Evolutionary conservation across 352 stramenopile genomes (phyloP), one percentile per base, ranked within the genome.

Genomic region (Phytophthora hybrid): DNA sequence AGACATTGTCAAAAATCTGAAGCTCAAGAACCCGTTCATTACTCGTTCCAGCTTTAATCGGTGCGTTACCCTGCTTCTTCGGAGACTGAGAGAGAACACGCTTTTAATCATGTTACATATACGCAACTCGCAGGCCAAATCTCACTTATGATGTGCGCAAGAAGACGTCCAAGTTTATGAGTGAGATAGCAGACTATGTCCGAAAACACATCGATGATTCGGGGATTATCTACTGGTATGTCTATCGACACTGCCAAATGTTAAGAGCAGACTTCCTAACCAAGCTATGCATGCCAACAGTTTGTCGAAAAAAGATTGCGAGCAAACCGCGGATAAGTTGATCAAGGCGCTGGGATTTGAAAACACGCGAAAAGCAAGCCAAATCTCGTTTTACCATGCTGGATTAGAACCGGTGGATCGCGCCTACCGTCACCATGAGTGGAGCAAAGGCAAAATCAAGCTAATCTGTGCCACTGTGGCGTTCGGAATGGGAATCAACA

Each of bases 401-500:
- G 88, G 88, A 7, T 56, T 97, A 21, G 90, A 96, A 63, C 71
- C 88, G 3, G 80, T 85, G 62, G 90, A 97, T 46, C 85, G 90
- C n/a, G 83, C 88, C 14, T 86, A 82, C 71, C 81, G 87, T 19
- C 90, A 96, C 59, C 84, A 93, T 56, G 88, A 97, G 53, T 97
- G 90, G 90, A 96, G 89, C 74, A 96, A 95, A 82, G 90, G 90
- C 1, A 94, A 94, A 61, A 95, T 96, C 68, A 96, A 97, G 66
- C 82, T 96, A 2, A 96, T 97, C 59, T 79, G 93, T n/a, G 91
- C 91, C 18, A 97, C 91, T 0, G 82, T 97, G 49, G 91, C 91
- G 0, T 97, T 97, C 63, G 91, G 91, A 29, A 97, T 97, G 91
- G 91, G 89, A 16, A 97, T 97, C 66, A 96, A 96, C 73, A 96